Evolutionary conservation across 257 asterid species (phyloP), one percentile per base, ranked within the genome.

Genomic region (Rehmannia glutinosa): DNA sequence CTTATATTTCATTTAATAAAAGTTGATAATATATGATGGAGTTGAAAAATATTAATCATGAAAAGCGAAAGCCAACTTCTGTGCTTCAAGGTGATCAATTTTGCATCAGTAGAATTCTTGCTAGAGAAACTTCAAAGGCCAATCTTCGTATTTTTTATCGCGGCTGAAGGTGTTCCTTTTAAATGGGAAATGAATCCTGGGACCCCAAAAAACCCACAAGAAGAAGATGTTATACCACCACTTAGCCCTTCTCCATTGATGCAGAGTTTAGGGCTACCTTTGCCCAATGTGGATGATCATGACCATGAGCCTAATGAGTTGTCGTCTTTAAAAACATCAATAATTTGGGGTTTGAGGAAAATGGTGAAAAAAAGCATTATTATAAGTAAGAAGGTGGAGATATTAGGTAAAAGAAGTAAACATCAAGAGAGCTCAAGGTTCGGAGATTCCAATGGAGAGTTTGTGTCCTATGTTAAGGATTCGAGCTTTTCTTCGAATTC

Each of bases 161-260:
- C 73, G 2, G 70, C 82, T 0, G 91, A 81, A 69, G 96, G 96
- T 39, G 81, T 91, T 21, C 97, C 97, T 0, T 86, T 91, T 66
- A 35, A 66, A 66, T 91, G 97, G 96, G 97, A 91, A 59, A 83
- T 42, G 88, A 75, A 65, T 38, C 97, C 97, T 0, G 97, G 96
- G 16, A 91, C 84, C 0, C 82, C 97, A 0, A 84, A 72, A 51
- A 62, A 77, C 70, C 83, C 76, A n/a, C 85, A 78, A 1, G 76
- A 78, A 65, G 82, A 78, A 30, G 82, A 77, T 0, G 65, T 25
- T 4, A 42, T 87, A 21, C 87, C 82, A 2, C 95, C 95, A 5
- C 77, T 83, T 3, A 75, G 91, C 68, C 97, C 95, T 23, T 82
- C 96, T 3, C 95, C 96, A 2, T 56, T 74, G 61, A 73, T 84